Conservation (phyloP, 345 rosid genomes). For the Citrus sp. region DNA sequence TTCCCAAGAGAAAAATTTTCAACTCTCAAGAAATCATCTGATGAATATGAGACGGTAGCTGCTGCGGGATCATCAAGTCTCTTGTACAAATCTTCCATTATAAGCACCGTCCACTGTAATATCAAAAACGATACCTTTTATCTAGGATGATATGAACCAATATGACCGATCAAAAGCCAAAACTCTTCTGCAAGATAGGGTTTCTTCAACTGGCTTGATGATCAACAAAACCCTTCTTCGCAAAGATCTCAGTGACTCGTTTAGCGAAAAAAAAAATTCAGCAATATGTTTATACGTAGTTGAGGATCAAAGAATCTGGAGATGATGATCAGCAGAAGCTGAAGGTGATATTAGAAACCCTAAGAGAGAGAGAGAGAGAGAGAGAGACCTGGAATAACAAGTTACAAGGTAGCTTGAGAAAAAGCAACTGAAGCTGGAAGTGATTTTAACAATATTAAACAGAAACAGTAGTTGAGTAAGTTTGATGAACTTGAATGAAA, state of each 20-base stretch:
- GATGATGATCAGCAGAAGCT: background rate
- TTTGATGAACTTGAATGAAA: slow-evolving; percentile 28
- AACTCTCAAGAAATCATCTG: background rate
- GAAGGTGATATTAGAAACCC: background rate
- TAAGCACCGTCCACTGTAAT: background rate
- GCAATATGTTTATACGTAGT: too few species aligned
- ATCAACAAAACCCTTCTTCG: background rate
- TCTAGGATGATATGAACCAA: background rate
- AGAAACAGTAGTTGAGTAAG: background rate
- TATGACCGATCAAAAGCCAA: background rate
- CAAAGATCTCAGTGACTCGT: background rate
- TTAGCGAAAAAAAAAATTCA: too few species aligned
- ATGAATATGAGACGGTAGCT: slow-evolving; percentile 3
- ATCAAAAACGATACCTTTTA: background rate
- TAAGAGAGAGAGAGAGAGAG: background rate
- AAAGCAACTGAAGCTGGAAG: background rate
- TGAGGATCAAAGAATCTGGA: background rate
- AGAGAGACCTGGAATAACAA: too few species aligned
- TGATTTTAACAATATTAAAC: background rate
- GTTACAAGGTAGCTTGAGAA: background rate
- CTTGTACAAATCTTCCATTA: slow-evolving; percentile 39
- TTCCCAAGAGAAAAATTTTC: slow-evolving; percentile 12
- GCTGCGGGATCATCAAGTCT: slow-evolving; percentile 22
- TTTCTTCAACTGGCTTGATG: background rate
- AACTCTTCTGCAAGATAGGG: background rate